Evolutionary conservation across 108 stramenopile genomes (phyloP), one percentile per base, ranked within the genome.

Genomic region (Cylindrotheca closterium): DNA sequence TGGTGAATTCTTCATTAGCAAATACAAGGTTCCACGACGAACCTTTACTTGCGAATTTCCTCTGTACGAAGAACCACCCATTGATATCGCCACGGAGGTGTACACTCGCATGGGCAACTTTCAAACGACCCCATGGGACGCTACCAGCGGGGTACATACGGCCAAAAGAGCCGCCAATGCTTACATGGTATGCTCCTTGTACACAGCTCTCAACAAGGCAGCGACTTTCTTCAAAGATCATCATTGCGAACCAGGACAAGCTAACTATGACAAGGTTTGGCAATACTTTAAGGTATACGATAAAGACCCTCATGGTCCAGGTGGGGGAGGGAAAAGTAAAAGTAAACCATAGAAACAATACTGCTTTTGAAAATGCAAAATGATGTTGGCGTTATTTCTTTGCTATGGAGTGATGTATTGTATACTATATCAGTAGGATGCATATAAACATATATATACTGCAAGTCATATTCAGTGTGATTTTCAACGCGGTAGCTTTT

Each of bases 211-310:
- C 52, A 94, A 94, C 58, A 78, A 81, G 63, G 90, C 87, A 25
- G 85, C 79, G 10, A 75, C 74, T 18, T 91, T 74, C 50, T 94
- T 70, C 75, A 94, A 91, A 59, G 48, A 86, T 33, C 79, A 92
- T 33, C 82, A 91, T 62, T 74, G 73, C 26, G 17, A 32, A 0
- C 53, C 42, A 26, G 55, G 61, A 0, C 28, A 19, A 8, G 70
- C 55, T 33, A 64, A 52, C 52, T 73, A 65, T 32, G 54, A 55
- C n/a, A 24, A 30, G 0, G 55, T 59, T 1, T 73, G 58, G 57
- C 51, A 73, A 51, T 57, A 66, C 42, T 73, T 73, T 47, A 62
- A 63, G 30, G 66, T 54, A 29, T 25, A 56, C 21, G 55, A 58
- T 8, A 23, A 30, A 47, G 51, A 52, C 18, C 51, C 37, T 10